phyloP scores from a whole-genome alignment of 2,329 filamentous ascomycete species.

The Torrubiellomyces zombiae region DNA sequence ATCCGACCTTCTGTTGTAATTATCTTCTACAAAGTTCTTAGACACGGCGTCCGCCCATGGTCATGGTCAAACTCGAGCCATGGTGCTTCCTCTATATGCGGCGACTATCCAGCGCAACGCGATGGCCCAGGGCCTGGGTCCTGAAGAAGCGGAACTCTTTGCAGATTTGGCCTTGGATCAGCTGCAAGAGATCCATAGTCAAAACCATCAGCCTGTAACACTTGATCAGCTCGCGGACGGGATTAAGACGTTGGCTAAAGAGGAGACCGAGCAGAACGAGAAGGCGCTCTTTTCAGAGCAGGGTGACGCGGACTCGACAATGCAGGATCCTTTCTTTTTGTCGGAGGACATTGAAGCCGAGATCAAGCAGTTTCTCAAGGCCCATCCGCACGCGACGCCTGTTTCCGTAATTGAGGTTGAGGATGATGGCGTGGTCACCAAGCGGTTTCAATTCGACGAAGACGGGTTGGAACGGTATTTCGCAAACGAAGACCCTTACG shows the following conservation, averaged over 20 bases:
- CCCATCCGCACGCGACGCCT: too few relatives aligned
- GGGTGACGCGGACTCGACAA: too few relatives aligned
- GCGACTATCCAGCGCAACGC: conserved; percentile 7
- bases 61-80: too few relatives aligned
- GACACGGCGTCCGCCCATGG: too few relatives aligned
- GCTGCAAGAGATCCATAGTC: conserved; percentile 6
- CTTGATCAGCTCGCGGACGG: conserved; percentile 7
- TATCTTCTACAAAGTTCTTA: too few relatives aligned
- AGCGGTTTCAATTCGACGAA: conserved; percentile 14
- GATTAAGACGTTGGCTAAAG: conserved; percentile 7
- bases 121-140: conserved; percentile 6
- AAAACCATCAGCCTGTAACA: conserved; percentile 5
- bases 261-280: conserved; percentile 6
- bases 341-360: too few relatives aligned
- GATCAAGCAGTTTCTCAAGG: conserved; percentile 1
- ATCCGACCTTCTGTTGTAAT: too few relatives aligned
- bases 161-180: conserved; percentile 8
- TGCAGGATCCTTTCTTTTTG: too few relatives aligned
- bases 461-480: conserved; percentile 13
- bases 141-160: conserved; percentile 8
- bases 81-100: conserved; percentile 8
- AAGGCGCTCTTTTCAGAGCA: too few relatives aligned
- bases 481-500: conserved; percentile 13
- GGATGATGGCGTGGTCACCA: conserved; percentile 5
- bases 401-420: conserved; percentile 5